Base-by-base conservation (phyloP, 768 basidiomycete species). In the Trametes elegans region DNA sequence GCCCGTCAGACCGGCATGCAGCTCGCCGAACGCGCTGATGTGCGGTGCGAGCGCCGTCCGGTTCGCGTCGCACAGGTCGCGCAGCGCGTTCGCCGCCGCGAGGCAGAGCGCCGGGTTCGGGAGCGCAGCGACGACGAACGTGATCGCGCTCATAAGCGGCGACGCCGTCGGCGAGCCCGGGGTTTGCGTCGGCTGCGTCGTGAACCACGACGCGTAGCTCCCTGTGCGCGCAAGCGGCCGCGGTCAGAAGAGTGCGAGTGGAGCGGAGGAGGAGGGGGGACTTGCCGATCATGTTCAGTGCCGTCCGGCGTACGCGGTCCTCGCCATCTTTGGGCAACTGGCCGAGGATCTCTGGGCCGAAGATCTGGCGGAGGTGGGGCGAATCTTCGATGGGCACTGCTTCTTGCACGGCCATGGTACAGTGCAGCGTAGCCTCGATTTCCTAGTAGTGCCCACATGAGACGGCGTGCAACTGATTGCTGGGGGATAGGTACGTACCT, bases 1-100 rank as follows among this genome's bases (percentile, higher is more conserved):
- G 7, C 76, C 77, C 19, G 78, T 82, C 42, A 96, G 70, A 14
- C 85, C 83, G 0, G 87, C 85, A 70, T 96, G 90, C 51, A 98
- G 69, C 55, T 87, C 84, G 4, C 85, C 89, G 68, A 98, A 96
- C 0, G 91, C 88, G 3, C 76, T 78, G 32, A 97, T 92, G 62
- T 92, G 91, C 6, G 84, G 81, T 2, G 92, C 90, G 11, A 97
- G 75, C 9, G 85, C 88, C n/a, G 76, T 76, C 49, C 95, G 76
- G 66, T 97, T 97, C 34, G 90, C 84, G 69, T 97, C 94, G 64
- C 95, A 97, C 3, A 97, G 70, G 50, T 92, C 88, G 35, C 90
- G 84, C 24, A 98, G 76, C 0, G 92, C 84, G 44, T 86, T 85
- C 0, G 93, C 93, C 1, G 93, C 92, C 7, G 83, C 78, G 0